Percentiles rank a stretch among this genome's conserved stretches.
Conservation (phyloP, 805 yeast genomes). For the Lachancea sp. region DNA sequence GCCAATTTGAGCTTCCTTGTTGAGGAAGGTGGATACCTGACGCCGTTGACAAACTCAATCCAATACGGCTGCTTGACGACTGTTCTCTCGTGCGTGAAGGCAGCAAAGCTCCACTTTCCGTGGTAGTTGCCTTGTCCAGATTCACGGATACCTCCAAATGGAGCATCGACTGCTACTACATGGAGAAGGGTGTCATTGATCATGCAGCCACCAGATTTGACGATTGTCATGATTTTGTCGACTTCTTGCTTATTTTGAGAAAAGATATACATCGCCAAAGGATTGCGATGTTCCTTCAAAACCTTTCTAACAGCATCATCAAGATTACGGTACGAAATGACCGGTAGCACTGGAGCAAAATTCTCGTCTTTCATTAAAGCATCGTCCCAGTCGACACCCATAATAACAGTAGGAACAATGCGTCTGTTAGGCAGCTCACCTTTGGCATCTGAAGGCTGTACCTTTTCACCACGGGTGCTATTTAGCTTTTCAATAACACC, state of each 20-base stretch:
- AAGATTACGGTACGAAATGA: constrained; percentile 47
- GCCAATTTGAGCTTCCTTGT: constrained; percentile 29
- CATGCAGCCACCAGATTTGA: constrained; percentile 68
- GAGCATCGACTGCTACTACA: constrained; percentile 58
- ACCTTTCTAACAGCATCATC: constrained; percentile 41
- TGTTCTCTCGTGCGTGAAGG: constrained; percentile 75
- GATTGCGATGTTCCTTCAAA: constrained; percentile 54
- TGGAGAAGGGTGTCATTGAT: constrained; percentile 71
- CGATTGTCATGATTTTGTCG: constrained; percentile 40
- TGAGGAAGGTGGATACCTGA: constrained; percentile 61
- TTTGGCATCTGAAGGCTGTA: constrained; percentile 41
- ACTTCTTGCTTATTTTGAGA: constrained; percentile 43
- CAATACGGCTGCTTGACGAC: constrained; percentile 57
- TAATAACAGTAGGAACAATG: constrained; percentile 70
- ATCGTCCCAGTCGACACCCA: constrained; percentile 59
- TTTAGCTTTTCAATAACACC: constrained; percentile 41
- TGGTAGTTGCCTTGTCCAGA: constrained; percentile 85
- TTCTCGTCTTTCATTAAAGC: constrained; percentile 67
- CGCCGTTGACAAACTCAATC: constrained; percentile 51
- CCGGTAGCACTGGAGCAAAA: constrained; percentile 83
- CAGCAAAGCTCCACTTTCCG: constrained; percentile 58
- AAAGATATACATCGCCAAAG: constrained; percentile 75
- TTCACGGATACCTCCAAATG: constrained; percentile 87
- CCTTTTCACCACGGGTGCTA: constrained; percentile 42
- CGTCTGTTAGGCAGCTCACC: constrained; percentile 37